phyloP scores from a whole-genome alignment of 805 yeast species.

The Torulaspora maleeae region DNA sequence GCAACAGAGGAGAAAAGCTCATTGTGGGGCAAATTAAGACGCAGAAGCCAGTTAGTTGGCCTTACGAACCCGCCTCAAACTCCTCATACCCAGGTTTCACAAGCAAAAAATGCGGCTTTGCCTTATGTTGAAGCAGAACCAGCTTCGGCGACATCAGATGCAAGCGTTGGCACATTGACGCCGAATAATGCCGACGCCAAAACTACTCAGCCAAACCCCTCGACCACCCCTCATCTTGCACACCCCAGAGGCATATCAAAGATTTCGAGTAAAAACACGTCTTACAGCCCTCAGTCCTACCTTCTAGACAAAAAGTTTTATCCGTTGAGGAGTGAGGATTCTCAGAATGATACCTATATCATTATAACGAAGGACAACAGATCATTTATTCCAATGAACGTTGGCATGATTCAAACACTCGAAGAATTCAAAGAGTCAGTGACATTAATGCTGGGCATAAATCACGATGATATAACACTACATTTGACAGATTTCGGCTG shows the following conservation, averaged over 20 bases:
- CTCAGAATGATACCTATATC: slow-evolving; percentile 35
- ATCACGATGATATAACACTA: slow-evolving; percentile 34
- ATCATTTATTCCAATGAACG: slow-evolving; percentile 48
- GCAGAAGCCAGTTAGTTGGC: slow-evolving; percentile 23
- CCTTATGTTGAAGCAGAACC: not conserved
- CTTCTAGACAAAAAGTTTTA: slow-evolving; percentile 37
- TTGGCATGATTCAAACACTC: slow-evolving; percentile 30
- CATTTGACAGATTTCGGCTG: slow-evolving; percentile 69
- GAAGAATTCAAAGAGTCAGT: slow-evolving; percentile 41
- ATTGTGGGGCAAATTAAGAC: slow-evolving; percentile 31
- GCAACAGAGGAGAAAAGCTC: slow-evolving; percentile 25
- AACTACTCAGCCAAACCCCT: slow-evolving; percentile 8
- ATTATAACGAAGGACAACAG: slow-evolving; percentile 62
- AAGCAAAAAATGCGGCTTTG: not conserved
- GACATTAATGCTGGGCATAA: slow-evolving; percentile 35
- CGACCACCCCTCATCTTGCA: not conserved
- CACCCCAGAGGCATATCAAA: not conserved
- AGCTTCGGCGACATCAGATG: slow-evolving; percentile 6
- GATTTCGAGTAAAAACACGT: not conserved
- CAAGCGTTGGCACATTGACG: slow-evolving; percentile 7
- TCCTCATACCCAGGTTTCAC: not conserved
- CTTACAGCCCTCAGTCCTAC: slow-evolving; percentile 12
- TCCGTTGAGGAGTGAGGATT: slow-evolving; percentile 29
- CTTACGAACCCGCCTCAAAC: slow-evolving; percentile 3
- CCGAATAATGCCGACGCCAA: slow-evolving; percentile 2